Conservation (phyloP, 1,284 basidiomycete species). For the Malassezia brasiliensis region DNA sequence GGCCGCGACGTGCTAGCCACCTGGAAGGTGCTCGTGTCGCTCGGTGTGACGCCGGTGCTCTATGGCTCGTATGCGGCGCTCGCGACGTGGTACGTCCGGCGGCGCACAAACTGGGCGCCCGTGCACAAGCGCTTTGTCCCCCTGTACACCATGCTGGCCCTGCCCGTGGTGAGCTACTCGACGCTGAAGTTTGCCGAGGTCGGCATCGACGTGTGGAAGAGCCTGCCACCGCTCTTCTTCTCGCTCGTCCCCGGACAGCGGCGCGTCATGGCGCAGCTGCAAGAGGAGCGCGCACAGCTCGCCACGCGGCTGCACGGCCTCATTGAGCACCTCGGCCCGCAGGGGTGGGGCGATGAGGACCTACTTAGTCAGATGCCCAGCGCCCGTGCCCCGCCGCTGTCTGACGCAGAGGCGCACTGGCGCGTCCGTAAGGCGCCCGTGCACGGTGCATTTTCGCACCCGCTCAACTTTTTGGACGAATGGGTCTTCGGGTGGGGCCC, state of each 20-base stretch:
- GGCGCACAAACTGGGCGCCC: constrained; percentile 34
- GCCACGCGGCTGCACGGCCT: constrained; percentile 77
- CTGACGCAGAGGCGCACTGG: constrained; percentile 29
- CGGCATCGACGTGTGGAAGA: constrained; percentile 97
- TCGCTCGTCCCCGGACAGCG: constrained; percentile 86
- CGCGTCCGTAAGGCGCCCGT: constrained; percentile 13
- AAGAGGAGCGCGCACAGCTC: constrained; percentile 67
- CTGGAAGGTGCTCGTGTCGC: constrained; percentile 93
- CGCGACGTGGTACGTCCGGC: constrained; percentile 67
- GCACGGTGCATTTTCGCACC: constrained; percentile 38
- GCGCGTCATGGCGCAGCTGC: constrained; percentile 67
- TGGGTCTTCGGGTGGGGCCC: constrained; percentile 73
- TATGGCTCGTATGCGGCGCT: constrained; percentile 56
- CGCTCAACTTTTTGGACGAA: constrained; percentile 69
- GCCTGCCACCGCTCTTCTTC: constrained; percentile 79
- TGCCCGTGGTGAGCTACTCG: constrained; percentile 85
- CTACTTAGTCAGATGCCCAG: constrained; percentile 33
- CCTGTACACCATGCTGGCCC: constrained; percentile 62
- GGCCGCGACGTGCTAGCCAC: constrained; percentile 91
- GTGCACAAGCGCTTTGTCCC: constrained; percentile 69
- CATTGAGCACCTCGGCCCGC: constrained; percentile 63
- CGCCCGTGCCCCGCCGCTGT: constrained; percentile 26
- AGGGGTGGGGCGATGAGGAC: constrained; percentile 38
- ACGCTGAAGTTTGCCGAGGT: constrained; percentile 97
- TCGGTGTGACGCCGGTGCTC: constrained; percentile 77